phyloP scores from a whole-genome alignment of 208 protist species.

The Leishmania tropica region DNA sequence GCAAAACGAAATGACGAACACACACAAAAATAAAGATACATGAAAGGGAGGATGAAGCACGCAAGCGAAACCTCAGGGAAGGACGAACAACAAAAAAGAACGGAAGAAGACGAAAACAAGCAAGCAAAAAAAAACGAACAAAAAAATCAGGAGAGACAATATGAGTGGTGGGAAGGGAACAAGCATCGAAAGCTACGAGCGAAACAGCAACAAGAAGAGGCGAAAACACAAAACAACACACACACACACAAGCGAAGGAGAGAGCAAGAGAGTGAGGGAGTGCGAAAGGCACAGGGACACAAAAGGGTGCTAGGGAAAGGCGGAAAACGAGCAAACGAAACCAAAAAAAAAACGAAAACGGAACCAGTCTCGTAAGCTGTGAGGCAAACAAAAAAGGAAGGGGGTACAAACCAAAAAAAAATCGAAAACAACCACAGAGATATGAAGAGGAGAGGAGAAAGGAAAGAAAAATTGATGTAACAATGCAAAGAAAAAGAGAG shows the following conservation, averaged over 20 bases:
- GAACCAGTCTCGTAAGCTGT: neutral
- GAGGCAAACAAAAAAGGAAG: neutral
- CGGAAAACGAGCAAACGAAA: neutral
- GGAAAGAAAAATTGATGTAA: neutral
- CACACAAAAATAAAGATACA: slow-evolving; percentile 2
- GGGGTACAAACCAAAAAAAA: neutral
- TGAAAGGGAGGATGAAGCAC: neutral
- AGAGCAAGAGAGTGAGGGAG: neutral
- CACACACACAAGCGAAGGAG: neutral
- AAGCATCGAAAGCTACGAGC: neutral
- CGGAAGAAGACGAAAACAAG: no score
- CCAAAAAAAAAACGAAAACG: neutral
- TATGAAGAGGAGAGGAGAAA: neutral
- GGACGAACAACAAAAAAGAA: neutral
- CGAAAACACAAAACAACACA: no score
- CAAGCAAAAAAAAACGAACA: no score
- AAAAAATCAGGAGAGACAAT: no score
- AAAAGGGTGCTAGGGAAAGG: neutral
- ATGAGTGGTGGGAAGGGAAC: neutral
- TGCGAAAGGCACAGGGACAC: neutral
- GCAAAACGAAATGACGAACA: neutral
- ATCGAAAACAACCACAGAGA: neutral
- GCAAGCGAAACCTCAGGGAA: neutral
- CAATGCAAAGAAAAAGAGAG: neutral
- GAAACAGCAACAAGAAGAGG: no score